phyloP scores from a whole-genome alignment of 2,329 filamentous ascomycete species.

The Fusarium virguliforme region DNA sequence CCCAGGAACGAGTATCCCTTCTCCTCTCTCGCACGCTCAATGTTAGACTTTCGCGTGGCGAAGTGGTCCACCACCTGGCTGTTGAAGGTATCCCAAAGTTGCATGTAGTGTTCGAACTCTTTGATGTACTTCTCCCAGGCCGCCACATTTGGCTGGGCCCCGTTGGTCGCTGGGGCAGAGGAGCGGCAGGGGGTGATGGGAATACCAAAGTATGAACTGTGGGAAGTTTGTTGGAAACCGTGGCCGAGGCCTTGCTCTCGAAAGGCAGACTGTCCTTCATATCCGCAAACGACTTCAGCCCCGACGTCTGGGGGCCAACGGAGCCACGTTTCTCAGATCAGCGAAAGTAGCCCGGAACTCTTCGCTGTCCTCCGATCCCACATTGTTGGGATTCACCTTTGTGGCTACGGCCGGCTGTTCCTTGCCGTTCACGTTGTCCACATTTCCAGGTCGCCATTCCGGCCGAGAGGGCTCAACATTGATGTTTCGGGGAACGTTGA shows the following conservation, averaged over 20 bases:
- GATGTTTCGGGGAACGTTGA: constrained; percentile 65
- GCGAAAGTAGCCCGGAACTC: constrained; percentile 69
- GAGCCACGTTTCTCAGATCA: constrained; percentile 71
- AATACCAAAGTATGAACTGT: constrained; percentile 60
- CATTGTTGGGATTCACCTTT: constrained; percentile 56
- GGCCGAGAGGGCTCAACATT: constrained; percentile 72
- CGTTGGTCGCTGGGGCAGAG: constrained; percentile 64
- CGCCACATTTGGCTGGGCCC: constrained; percentile 60
- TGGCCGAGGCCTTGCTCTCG: constrained; percentile 65
- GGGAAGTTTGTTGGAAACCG: constrained; percentile 57
- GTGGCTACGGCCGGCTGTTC: constrained; percentile 37
- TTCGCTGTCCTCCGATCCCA: constrained; percentile 71
- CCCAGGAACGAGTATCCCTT: constrained; percentile 65
- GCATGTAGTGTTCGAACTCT: constrained; percentile 70
- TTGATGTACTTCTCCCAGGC: constrained; percentile 68
- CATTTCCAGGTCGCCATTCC: constrained; percentile 72
- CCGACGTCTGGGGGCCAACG: constrained; percentile 65
- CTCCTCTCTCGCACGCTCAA: constrained; percentile 57
- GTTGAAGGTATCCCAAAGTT: constrained; percentile 66
- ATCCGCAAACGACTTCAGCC: constrained; percentile 70
- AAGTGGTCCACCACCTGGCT: constrained; percentile 71
- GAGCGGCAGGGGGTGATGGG: constrained; percentile 66
- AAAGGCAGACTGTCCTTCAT: constrained; percentile 72
- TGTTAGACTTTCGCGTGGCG: constrained; percentile 64
- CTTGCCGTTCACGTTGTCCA: constrained; percentile 50